Conservation (phyloP, 768 basidiomycete genomes). For the Collybia sordida region DNA sequence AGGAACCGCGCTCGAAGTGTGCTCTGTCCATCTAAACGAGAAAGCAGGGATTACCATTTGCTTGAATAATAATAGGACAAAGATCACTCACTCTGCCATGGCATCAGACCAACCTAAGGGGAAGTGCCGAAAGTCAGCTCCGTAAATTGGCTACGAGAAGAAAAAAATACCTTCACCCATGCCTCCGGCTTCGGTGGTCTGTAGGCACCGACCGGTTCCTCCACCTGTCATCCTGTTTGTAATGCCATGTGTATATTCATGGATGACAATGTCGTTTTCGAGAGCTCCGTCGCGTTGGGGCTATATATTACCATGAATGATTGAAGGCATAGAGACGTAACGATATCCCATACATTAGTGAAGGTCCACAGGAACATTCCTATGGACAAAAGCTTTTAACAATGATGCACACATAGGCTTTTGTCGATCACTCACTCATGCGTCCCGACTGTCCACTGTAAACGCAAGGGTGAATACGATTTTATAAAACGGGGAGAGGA, state of each 20-base stretch:
- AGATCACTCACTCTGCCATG: conserved; percentile 24
- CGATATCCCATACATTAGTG: conserved; percentile 20
- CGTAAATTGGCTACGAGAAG: not conserved
- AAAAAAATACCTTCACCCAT: conserved; percentile 44
- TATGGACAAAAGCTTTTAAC: not conserved
- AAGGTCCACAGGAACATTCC: conserved; percentile 36
- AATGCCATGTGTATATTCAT: conserved; percentile 43
- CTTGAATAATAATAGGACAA: not conserved
- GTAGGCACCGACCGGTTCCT: conserved; percentile 49
- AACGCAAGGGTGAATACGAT: not conserved
- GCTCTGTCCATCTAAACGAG: conserved; percentile 26
- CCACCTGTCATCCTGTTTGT: conserved; percentile 49
- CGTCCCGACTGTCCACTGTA: conserved; percentile 32
- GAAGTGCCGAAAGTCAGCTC: not conserved
- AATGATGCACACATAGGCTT: no score
- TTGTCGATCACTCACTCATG: conserved; percentile 25
- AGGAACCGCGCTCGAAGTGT: conserved; percentile 26
- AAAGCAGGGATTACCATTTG: no score
- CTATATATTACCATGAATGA: conserved; percentile 16
- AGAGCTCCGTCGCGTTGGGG: conserved; percentile 55
- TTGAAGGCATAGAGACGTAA: not conserved
- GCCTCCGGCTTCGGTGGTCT: conserved; percentile 54
- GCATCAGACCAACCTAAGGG: conserved; percentile 41
- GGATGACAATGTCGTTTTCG: conserved; percentile 44
- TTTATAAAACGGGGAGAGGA: no score